Conservation (phyloP, 129 eudicot genomes). For the Helianthus annuus region HanXRQr2.0-SUNRISE NC_035445.2:73131465-73131964, state of each 20-base stretch:
- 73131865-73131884: neutral
- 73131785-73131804: slow-evolving; percentile 39
- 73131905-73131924: too few species aligned
- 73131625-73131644: neutral
- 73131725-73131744: slow-evolving; percentile 36
- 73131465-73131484: too few species aligned
- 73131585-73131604: too few species aligned
- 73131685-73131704: slow-evolving; percentile 37
- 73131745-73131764: slow-evolving; percentile 37
- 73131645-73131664: slow-evolving; percentile 24
- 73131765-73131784: slow-evolving; percentile 36
- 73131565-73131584: too few species aligned
- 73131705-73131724: slow-evolving; percentile 31
- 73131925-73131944: too few species aligned
- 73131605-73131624: neutral
- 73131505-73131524: too few species aligned
- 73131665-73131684: slow-evolving; percentile 37
- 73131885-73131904: neutral
- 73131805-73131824: slow-evolving; percentile 42
- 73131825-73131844: slow-evolving; percentile 15
- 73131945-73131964: too few species aligned
- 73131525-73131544: too few species aligned
- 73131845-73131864: slow-evolving; percentile 25
- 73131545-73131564: too few species aligned
- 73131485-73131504: too few species aligned